phyloP scores from a whole-genome alignment of 2,329 filamentous ascomycete genomes.

The Botrytis hyacinthi region DNA sequence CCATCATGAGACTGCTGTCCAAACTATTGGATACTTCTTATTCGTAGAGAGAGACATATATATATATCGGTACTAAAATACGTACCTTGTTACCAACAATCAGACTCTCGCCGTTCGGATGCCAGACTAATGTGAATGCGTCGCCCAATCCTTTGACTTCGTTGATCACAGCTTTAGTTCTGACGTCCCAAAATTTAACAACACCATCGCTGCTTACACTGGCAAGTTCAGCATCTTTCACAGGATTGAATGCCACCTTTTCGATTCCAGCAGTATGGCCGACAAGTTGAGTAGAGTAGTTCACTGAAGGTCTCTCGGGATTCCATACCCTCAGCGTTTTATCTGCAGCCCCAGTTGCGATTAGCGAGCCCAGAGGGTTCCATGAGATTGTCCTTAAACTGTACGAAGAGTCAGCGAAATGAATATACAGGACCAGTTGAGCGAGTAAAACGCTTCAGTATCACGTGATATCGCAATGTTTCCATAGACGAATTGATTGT shows the following conservation, averaged over 20 bases:
- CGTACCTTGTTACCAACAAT: constrained; percentile 71
- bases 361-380: constrained; percentile 80
- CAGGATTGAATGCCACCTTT: constrained; percentile 75
- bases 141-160: constrained; percentile 65
- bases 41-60: background rate
- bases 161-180: constrained; percentile 67
- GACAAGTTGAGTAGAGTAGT: constrained; percentile 72
- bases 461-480: background rate
- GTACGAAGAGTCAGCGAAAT: background rate
- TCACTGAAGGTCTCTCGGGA: constrained; percentile 70
- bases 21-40: background rate
- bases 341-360: constrained; percentile 76
- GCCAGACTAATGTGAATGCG: constrained; percentile 71
- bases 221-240: constrained; percentile 73
- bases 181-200: constrained; percentile 77
- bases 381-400: constrained; percentile 80
- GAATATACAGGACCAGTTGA: background rate
- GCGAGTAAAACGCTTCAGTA: background rate
- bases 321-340: constrained; percentile 78
- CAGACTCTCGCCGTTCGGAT: constrained; percentile 66
- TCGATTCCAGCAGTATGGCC: constrained; percentile 66
- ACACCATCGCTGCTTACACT: constrained; percentile 72
- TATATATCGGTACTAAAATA: constrained; percentile 35
- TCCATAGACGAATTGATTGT: background rate
- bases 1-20: background rate